Evolutionary conservation across 2,329 filamentous ascomycete genomes (phyloP).

Genomic region (Hirsutella thompsonii): DNA sequence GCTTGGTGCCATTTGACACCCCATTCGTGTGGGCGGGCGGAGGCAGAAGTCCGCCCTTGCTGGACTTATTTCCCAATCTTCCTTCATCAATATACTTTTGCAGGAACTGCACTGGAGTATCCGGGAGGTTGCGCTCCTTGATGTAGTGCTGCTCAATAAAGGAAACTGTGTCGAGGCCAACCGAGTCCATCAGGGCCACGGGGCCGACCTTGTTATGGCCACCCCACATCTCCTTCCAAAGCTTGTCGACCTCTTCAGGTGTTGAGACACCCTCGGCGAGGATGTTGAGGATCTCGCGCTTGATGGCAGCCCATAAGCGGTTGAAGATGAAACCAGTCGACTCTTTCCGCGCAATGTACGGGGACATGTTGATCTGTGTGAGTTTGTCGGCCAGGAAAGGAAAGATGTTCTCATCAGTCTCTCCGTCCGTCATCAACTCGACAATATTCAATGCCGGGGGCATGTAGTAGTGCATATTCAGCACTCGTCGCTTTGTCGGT

Average conservation of each 20-base stretch:
- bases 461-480: conserved; percentile 41
- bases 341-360: conserved; percentile 29
- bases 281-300: conserved; percentile 35
- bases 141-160: conserved; percentile 42
- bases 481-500: conserved; percentile 21
- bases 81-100: conserved; percentile 30
- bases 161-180: conserved; percentile 39
- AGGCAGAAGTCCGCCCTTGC: conserved; percentile 25
- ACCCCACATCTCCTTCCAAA: conserved; percentile 29
- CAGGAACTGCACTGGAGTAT: conserved; percentile 30
- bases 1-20: background rate
- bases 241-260: conserved; percentile 33
- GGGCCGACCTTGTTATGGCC: conserved; percentile 6
- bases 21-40: conserved; percentile 6
- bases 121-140: conserved; percentile 29
- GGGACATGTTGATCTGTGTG: conserved; percentile 6
- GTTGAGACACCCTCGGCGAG: conserved; percentile 34
- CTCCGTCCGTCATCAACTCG: conserved; percentile 39
- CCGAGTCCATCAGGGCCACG: conserved; percentile 27
- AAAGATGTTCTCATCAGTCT: conserved; percentile 28
- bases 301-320: conserved; percentile 42
- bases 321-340: conserved; percentile 43
- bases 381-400: conserved; percentile 26
- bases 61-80: conserved; percentile 30
- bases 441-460: conserved; percentile 31